Base-by-base conservation (phyloP, 2,329 filamentous ascomycete genomes). In the Ceratocystis eucalypticola region DNA sequence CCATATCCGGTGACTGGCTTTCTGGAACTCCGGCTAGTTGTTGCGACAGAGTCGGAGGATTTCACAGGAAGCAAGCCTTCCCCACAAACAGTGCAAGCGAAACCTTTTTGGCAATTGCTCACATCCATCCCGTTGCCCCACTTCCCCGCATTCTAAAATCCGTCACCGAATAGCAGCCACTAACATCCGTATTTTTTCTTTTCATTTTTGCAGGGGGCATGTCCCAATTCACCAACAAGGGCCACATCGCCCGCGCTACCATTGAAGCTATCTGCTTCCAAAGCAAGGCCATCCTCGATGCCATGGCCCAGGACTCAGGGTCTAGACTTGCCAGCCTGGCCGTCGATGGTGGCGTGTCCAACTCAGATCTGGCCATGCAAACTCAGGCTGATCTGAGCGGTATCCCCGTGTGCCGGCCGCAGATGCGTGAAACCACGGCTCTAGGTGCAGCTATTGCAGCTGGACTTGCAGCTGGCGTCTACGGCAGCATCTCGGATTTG, bases 181-280 rank as follows among this genome's bases (percentile, higher is more conserved):
- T 68, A 67, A 68, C 61, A 61, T 8, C 2, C 48, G n/a, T 17
- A 7, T 55, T 65, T 6, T 15, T 10, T 55, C 64, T 66, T 65
- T 68, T 15, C 53, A 84, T 59, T 65, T 66, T 65, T 68, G 55
- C 55, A 85, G 85, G 93, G 71, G 90, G 90, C 61, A 87, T 95
- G 70, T 94, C 90, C 0, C 88, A 92, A 71, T 88, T 91, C 77
- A 96, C 91, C 0, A 82, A 91, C 73, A 86, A 86, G 71, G 89
- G 89, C 17, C 91, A 96, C 74, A 90, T 96, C 71, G 91, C 90
- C 57, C 87, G 91, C 68, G 91, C 91, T 45, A 96, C 91, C 0
- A 84, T 96, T 65, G 91, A 96, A 76, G 91, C 91, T 3, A 92
- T 89, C 46, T 96, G 91, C 78, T 95, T 89, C 80, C 91, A 96